Conservation (phyloP, 352 stramenopile genomes). For the Globisporangium iwayamae region DNA sequence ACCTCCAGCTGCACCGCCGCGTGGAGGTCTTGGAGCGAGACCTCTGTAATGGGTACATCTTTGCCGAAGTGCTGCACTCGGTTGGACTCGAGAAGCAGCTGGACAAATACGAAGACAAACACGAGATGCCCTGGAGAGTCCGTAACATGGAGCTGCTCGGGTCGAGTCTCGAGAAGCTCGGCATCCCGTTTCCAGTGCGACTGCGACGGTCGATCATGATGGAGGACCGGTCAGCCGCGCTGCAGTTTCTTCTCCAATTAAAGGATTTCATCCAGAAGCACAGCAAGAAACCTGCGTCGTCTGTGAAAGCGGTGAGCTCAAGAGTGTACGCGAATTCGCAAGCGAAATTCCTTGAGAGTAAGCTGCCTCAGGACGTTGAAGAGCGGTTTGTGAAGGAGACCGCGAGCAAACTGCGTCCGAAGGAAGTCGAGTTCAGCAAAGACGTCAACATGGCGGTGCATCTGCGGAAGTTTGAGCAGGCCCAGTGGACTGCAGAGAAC, state of each 20-base stretch:
- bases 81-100: conserved; percentile 46
- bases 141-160: conserved; percentile 61
- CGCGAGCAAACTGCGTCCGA: conserved; percentile 37
- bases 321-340: conserved; percentile 5
- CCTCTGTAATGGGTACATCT: conserved; percentile 64
- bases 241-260: conserved; percentile 59
- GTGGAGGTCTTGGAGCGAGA: conserved; percentile 57
- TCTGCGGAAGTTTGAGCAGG: conserved; percentile 55
- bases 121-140: conserved; percentile 35
- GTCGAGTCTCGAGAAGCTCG: conserved; percentile 30
- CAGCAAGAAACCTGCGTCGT: conserved; percentile 13
- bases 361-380: conserved; percentile 38
- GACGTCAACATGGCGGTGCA: conserved; percentile 69
- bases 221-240: conserved; percentile 47
- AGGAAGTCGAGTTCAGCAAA: conserved; percentile 49
- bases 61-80: conserved; percentile 55
- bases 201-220: conserved; percentile 59
- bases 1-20: conserved; percentile 42
- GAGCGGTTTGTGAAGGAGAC: conserved; percentile 51
- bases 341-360: neutral
- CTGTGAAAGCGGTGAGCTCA: conserved; percentile 7
- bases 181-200: conserved; percentile 38
- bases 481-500: conserved; percentile 56
- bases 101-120: conserved; percentile 39
- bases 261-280: conserved; percentile 44